A percentile compares a stretch with the other conserved stretches of the same genome.
phyloP scores from a whole-genome alignment of 257 asterid species.

The Salvia miltiorrhiza region DNA sequence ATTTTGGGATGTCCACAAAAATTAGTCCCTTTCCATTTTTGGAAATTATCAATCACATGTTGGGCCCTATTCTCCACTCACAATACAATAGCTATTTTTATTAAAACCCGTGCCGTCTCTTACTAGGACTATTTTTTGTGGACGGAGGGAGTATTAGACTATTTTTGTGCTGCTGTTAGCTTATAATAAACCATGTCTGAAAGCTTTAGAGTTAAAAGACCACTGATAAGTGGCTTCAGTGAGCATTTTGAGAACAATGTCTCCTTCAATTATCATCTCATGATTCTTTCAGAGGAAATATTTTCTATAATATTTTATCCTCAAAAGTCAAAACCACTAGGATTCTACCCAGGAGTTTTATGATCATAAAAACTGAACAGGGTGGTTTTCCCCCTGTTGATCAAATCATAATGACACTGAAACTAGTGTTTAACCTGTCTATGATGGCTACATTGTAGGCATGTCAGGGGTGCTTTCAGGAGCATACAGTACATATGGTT shows the following conservation, averaged over 20 bases:
- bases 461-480: background rate
- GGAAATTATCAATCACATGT: too few relatives aligned
- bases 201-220: background rate
- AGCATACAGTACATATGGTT: background rate
- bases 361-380: background rate
- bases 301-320: background rate
- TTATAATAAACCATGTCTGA: background rate
- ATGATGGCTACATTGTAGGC: background rate
- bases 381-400: background rate
- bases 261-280: background rate
- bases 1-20: too few relatives aligned
- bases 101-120: too few relatives aligned
- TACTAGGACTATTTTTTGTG: too few relatives aligned
- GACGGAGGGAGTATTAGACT: background rate
- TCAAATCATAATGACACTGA: background rate
- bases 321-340: background rate
- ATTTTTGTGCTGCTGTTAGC: background rate
- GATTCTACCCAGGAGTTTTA: background rate
- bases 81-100: too few relatives aligned
- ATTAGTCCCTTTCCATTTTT: too few relatives aligned
- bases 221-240: background rate
- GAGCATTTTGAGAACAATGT: constrained; percentile 1
- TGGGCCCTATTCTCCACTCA: too few relatives aligned
- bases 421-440: background rate
- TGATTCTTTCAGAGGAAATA: background rate